Percentiles rank a stretch among this genome's conserved stretches.
phyloP scores from a whole-genome alignment of 2,329 filamentous ascomycete species.

The Xylariaceae sp. region DNA sequence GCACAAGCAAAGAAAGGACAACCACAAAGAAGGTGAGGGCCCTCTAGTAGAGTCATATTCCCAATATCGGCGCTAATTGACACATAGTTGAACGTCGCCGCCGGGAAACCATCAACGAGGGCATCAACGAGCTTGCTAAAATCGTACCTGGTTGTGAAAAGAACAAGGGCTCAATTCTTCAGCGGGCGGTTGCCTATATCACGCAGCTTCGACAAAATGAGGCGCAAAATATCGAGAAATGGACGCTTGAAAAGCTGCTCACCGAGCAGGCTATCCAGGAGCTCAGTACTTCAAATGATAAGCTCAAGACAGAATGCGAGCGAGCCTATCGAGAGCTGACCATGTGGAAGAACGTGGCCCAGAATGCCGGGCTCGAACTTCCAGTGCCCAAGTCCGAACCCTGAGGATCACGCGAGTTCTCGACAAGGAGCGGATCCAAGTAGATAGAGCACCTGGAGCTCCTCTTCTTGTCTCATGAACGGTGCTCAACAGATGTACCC shows the following conservation, averaged over 20 bases:
- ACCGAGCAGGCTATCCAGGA: conserved; percentile 87
- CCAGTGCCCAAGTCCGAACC: conserved; percentile 39
- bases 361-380: conserved; percentile 51
- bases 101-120: conserved; percentile 97
- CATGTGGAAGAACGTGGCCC: conserved; percentile 67
- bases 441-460: neutral
- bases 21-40: conserved; percentile 86
- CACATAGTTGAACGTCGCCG: conserved; percentile 82
- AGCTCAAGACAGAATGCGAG: conserved; percentile 75
- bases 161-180: conserved; percentile 95
- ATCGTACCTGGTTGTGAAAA: conserved; percentile 97
- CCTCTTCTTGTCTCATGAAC: neutral
- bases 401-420: conserved; percentile 15
- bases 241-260: conserved; percentile 83
- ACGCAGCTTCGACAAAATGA: conserved; percentile 92
- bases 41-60: neutral
- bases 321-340: conserved; percentile 71
- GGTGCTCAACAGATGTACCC: neutral
- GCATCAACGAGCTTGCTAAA: conserved; percentile 95
- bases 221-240: conserved; percentile 88
- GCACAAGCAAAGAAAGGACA: conserved; percentile 95
- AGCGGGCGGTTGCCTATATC: conserved; percentile 91
- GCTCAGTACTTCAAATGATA: conserved; percentile 79
- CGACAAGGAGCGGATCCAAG: neutral
- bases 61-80: conserved; percentile 17